Conservation (phyloP, 2,329 filamentous ascomycete species). For the Cadophora sp. region DNA sequence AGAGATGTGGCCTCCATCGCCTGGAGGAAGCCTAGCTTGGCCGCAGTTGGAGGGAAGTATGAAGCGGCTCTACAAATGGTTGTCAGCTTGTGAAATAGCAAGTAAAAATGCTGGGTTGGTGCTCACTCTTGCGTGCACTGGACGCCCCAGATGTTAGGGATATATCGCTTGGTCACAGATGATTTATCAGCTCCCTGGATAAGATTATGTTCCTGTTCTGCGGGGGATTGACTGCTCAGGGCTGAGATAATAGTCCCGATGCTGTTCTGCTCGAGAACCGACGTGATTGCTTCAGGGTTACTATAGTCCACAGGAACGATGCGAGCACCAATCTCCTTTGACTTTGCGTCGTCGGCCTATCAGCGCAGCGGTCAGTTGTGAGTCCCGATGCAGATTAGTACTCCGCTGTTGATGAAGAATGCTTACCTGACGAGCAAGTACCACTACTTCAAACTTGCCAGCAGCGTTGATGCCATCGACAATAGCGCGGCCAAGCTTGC, state of each 20-base stretch:
- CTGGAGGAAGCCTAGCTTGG: slow-evolving; percentile 5
- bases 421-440: slow-evolving; percentile 21
- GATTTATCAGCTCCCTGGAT: slow-evolving; percentile 36
- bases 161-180: slow-evolving; percentile 29
- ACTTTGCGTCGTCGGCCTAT: neutral
- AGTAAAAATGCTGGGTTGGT: neutral
- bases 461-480: slow-evolving; percentile 22
- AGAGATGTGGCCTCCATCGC: slow-evolving; percentile 23
- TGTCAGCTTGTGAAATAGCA: neutral
- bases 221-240: slow-evolving; percentile 19
- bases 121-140: slow-evolving; percentile 19
- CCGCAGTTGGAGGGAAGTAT: slow-evolving; percentile 2
- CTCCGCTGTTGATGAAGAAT: neutral
- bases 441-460: slow-evolving; percentile 23
- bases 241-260: slow-evolving; percentile 40
- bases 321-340: neutral
- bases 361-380: neutral
- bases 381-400: neutral
- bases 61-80: neutral
- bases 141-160: slow-evolving; percentile 36
- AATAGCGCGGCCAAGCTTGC: slow-evolving; percentile 24
- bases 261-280: slow-evolving; percentile 28
- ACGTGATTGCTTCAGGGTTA: slow-evolving; percentile 8
- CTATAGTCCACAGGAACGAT: slow-evolving; percentile 23
- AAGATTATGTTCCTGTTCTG: slow-evolving; percentile 31